Percentiles rank a stretch among this genome's conserved stretches.
Conservation (phyloP, 441 rosid genomes). For the Erodium trifolium region DNA sequence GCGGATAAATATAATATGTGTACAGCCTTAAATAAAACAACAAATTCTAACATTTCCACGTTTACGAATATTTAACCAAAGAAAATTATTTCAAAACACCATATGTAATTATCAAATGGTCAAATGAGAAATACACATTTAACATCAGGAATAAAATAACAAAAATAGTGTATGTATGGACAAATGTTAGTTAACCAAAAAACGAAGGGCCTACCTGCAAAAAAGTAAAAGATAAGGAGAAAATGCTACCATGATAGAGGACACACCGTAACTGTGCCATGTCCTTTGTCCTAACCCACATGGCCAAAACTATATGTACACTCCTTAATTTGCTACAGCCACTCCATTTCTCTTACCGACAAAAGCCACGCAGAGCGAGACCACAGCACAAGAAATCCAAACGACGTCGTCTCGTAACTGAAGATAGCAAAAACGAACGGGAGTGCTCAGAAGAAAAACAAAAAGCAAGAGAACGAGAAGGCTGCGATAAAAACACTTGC, state of each 20-base stretch:
- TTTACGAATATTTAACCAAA: too few relatives aligned
- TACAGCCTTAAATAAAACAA: too few relatives aligned
- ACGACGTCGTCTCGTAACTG: background rate
- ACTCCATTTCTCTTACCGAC: background rate
- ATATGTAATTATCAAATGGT: background rate
- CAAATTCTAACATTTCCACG: too few relatives aligned
- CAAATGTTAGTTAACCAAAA: background rate
- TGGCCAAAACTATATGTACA: background rate
- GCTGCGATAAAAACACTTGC: constrained; percentile 1
- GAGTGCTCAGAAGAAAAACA: background rate
- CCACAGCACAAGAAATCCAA: too few relatives aligned
- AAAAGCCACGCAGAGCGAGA: too few relatives aligned
- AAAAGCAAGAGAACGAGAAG: background rate
- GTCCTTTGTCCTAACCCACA: background rate
- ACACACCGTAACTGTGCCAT: background rate
- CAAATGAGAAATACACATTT: background rate
- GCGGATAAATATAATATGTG: too few relatives aligned
- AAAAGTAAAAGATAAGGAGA: background rate
- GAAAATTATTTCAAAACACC: too few relatives aligned
- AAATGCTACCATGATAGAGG: background rate
- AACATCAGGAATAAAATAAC: background rate
- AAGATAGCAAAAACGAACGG: background rate
- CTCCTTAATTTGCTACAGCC: background rate
- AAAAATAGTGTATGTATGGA: constrained; percentile 20
- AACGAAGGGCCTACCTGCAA: background rate